phyloP scores from a whole-genome alignment of 257 asterid genomes.

The Vinca minor region DNA sequence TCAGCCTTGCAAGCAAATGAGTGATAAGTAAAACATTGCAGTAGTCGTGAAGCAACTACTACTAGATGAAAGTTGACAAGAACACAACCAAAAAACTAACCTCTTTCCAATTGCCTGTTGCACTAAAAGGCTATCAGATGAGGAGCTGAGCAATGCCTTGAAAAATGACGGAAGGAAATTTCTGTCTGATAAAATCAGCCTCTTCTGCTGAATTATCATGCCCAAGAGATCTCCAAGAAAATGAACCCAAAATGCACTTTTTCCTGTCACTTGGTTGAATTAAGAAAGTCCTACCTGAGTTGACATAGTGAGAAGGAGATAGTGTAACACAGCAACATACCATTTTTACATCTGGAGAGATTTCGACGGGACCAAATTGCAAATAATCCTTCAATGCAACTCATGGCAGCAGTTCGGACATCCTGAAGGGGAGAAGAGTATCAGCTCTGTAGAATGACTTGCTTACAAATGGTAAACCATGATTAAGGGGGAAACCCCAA shows the following conservation, averaged over 20 bases:
- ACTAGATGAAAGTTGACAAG: neutral
- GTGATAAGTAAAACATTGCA: neutral
- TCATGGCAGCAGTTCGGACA: conserved; percentile 66
- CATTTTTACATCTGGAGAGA: conserved; percentile 33
- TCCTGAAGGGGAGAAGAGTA: conserved; percentile 30
- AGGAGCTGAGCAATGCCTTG: conserved; percentile 55
- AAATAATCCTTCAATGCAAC: conserved; percentile 51
- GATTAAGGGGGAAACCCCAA: neutral
- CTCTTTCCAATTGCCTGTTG: conserved; percentile 49
- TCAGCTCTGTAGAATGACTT: conserved; percentile 9
- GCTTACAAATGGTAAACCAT: neutral
- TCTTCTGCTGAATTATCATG: conserved; percentile 63
- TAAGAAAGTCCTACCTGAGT: conserved; percentile 14
- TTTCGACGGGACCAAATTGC: conserved; percentile 35
- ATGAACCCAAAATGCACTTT: conserved; percentile 26
- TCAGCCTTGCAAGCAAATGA: neutral
- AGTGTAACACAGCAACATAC: conserved; percentile 22
- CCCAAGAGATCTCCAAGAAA: conserved; percentile 65
- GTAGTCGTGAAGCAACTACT: neutral
- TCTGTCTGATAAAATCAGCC: conserved; percentile 62
- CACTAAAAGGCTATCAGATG: conserved; percentile 50
- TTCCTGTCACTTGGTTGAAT: conserved; percentile 42
- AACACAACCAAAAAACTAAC: conserved; percentile 20
- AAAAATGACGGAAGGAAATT: conserved; percentile 54
- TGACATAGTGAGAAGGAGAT: conserved; percentile 2